Conservation (phyloP, 2,329 filamentous ascomycete species). For the Arthrinium puccinioides region DNA sequence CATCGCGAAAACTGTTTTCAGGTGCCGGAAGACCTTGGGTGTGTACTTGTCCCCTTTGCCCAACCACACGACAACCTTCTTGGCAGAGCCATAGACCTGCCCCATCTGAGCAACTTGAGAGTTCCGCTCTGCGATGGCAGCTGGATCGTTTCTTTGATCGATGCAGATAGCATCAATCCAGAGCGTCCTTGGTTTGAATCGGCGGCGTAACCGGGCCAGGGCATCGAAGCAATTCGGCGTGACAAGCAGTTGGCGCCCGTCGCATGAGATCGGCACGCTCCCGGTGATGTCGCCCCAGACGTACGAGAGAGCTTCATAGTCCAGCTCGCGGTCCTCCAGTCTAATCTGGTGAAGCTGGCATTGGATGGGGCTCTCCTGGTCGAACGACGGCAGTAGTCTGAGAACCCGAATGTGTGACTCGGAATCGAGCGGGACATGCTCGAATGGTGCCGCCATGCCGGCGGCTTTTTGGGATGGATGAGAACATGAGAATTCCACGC, state of each 20-base stretch:
- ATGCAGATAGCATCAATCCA: slow-evolving; percentile 1
- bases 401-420: neutral
- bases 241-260: neutral
- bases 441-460: neutral
- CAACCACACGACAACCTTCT: neutral
- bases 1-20: neutral
- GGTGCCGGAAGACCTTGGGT: too few species aligned
- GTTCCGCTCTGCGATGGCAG: neutral
- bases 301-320: neutral
- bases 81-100: neutral
- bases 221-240: neutral
- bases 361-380: neutral
- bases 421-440: neutral
- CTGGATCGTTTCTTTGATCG: neutral
- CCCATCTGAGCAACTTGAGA: neutral
- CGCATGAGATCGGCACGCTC: slow-evolving; percentile 1
- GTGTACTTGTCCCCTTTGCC: neutral
- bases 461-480: neutral
- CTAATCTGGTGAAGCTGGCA: neutral
- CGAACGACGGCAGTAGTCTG: neutral
- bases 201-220: neutral
- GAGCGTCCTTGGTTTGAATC: neutral
- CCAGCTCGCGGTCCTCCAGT: neutral
- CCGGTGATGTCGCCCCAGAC: neutral
- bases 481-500: too few species aligned